Base-by-base conservation (phyloP, 495 filamentous ascomycete species). In the Hypomontagnella monticulosa region DNA sequence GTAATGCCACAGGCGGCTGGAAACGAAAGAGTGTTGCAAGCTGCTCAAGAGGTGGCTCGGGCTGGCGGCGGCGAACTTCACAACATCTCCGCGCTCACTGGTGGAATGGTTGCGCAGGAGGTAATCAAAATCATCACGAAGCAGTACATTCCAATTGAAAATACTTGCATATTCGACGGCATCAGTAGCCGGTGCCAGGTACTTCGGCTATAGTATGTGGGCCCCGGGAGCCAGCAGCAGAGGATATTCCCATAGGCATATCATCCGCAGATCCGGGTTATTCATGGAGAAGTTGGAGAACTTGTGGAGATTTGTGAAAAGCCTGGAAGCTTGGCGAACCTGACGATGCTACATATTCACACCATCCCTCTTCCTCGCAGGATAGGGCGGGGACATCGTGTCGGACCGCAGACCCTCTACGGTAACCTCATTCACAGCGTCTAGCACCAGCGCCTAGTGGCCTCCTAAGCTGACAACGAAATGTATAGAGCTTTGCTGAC, bases 91-190 rank as follows among this genome's bases (percentile, higher is more conserved):
- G 88, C 93, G 19, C 75, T 98, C 46, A 90, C 89, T 6, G 95
- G 96, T 15, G 96, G 95, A 0, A 88, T 99, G 77, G 90, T 96
- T 19, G 92, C 93, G 27, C 95, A 99, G 78, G 95, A 99, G 80
- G 85, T 92, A 27, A 93, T 98, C 73, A 99, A 99, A 83, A 88
- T 97, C 23, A 83, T 98, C 61, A 99, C 95, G 47, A 88, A 92
- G 76, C 95, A 99, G 82, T 99, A 99, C 80, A 85, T 97, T 10
- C 95, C 95, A 14, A 85, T 97, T 54, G 93, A 97, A 71, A 95
- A 97, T 75, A 94, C 91, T 8, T 94, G 92, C 74, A 81, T 98
- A 54, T 97, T 96, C 73, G 93, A 98, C 80, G 95, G 95, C 43
- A 89, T 97, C 18, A 79, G 75, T 57, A 96, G 93, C 77, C 88